phyloP scores from a whole-genome alignment of 2,329 filamentous ascomycete genomes.

The Hypocrella siamensis region DNA sequence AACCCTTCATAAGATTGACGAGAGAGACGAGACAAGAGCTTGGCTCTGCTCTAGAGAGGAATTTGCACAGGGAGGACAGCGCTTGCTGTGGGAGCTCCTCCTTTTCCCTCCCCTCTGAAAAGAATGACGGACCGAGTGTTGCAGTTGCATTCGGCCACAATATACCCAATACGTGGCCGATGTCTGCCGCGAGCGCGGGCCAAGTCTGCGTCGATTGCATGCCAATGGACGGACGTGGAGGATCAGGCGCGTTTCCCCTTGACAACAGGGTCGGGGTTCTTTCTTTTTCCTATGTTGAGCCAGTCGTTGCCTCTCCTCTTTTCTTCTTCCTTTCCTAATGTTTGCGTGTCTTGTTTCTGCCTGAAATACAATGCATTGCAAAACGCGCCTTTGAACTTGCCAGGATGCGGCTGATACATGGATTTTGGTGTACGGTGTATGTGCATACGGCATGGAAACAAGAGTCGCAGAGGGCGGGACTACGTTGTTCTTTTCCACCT shows the following conservation, averaged over 20 bases:
- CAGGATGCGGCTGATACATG: background rate
- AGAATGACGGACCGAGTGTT: too few relatives aligned
- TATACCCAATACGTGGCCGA: too few relatives aligned
- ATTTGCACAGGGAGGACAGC: background rate
- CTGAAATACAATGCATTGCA: background rate
- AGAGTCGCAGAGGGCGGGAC: too few relatives aligned
- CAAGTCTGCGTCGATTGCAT: too few relatives aligned
- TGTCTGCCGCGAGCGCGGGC: too few relatives aligned
- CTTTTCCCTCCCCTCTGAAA: too few relatives aligned
- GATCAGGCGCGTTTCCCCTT: too few relatives aligned
- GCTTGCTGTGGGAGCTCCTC: background rate
- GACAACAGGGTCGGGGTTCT: too few relatives aligned
- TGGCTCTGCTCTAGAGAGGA: background rate
- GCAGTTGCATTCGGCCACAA: too few relatives aligned
- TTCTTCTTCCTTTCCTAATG: background rate
- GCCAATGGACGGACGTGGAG: too few relatives aligned
- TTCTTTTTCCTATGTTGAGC: slow-evolving; percentile 7
- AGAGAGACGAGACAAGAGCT: background rate
- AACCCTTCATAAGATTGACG: slow-evolving; percentile 18
- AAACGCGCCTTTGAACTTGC: too few relatives aligned
- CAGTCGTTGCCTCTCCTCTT: slow-evolving; percentile 3
- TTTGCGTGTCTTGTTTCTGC: background rate
- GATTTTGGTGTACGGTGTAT: slow-evolving; percentile 2
- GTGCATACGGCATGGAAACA: too few relatives aligned
- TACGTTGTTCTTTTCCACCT: background rate